phyloP scores from a whole-genome alignment of 192 early-diverging fungal genomes.

The Coemansia sp. region DNA sequence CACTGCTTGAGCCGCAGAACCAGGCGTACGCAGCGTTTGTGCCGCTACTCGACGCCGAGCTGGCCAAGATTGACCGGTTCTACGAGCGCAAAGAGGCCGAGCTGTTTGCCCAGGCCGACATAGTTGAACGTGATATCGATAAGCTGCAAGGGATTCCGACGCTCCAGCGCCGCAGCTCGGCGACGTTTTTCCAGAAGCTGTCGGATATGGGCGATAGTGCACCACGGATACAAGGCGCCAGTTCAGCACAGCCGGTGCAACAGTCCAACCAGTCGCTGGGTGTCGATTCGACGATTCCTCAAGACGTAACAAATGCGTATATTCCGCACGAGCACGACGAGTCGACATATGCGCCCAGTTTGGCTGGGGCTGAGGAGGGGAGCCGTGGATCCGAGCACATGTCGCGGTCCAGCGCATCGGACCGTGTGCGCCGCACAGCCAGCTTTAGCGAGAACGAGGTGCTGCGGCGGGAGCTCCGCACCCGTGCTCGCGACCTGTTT shows the following conservation, averaged over 20 bases:
- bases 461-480: constrained; percentile 44
- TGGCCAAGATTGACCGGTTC: constrained; percentile 80
- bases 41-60: constrained; percentile 76
- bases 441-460: constrained; percentile 21
- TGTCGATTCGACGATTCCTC: constrained; percentile 31
- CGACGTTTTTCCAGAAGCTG: constrained; percentile 38
- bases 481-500: constrained; percentile 71
- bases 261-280: not conserved
- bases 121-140: constrained; percentile 44
- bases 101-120: constrained; percentile 68
- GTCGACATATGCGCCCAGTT: constrained; percentile 27
- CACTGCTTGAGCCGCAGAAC: constrained; percentile 34
- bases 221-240: constrained; percentile 11
- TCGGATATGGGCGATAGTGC: constrained; percentile 17
- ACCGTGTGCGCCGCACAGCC: constrained; percentile 23
- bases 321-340: constrained; percentile 39
- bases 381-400: not conserved
- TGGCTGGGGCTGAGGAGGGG: constrained; percentile 1
- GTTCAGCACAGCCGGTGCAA: not conserved
- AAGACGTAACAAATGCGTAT: constrained; percentile 48
- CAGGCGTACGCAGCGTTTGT: constrained; percentile 59
- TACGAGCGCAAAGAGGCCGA: constrained; percentile 83
- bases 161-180: constrained; percentile 34
- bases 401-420: not conserved
- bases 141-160: constrained; percentile 15